Conservation (phyloP, 495 filamentous ascomycete species). For the Tetracladium setigerum region DNA sequence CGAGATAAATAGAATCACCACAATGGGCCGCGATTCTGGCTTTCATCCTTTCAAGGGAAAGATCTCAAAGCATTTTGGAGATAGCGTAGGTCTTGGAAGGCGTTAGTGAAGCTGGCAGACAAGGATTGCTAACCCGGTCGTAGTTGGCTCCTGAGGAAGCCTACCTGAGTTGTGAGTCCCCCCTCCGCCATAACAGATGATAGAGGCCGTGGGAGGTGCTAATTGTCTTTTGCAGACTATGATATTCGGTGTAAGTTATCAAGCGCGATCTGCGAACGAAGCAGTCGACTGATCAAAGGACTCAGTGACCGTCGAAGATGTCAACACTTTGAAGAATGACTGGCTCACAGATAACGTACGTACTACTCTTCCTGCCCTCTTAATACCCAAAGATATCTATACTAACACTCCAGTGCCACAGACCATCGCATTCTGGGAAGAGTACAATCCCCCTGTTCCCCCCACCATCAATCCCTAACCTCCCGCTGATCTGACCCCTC, state of each 20-base stretch:
- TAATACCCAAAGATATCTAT: conserved; percentile 14
- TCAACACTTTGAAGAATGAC: conserved; percentile 80
- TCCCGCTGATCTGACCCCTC: neutral
- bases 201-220: neutral
- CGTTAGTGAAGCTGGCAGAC: no score
- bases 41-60: conserved; percentile 36
- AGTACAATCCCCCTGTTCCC: conserved; percentile 43
- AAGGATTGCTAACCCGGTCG: neutral
- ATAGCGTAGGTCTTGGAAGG: conserved; percentile 22
- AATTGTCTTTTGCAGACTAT: conserved; percentile 14
- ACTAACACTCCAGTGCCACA: conserved; percentile 20
- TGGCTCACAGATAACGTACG: conserved; percentile 98
- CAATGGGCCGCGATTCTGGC: conserved; percentile 20
- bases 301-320: conserved; percentile 73
- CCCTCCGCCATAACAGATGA: neutral
- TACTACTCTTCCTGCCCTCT: conserved; percentile 4
- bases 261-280: neutral
- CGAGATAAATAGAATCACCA: neutral
- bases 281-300: conserved; percentile 5
- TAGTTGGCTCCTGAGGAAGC: conserved; percentile 26
- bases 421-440: conserved; percentile 97
- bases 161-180: conserved; percentile 23
- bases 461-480: neutral
- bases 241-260: conserved; percentile 22
- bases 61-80: conserved; percentile 33